phyloP scores from a whole-genome alignment of 1,284 basidiomycete species.

The Athelia sp. region DNA sequence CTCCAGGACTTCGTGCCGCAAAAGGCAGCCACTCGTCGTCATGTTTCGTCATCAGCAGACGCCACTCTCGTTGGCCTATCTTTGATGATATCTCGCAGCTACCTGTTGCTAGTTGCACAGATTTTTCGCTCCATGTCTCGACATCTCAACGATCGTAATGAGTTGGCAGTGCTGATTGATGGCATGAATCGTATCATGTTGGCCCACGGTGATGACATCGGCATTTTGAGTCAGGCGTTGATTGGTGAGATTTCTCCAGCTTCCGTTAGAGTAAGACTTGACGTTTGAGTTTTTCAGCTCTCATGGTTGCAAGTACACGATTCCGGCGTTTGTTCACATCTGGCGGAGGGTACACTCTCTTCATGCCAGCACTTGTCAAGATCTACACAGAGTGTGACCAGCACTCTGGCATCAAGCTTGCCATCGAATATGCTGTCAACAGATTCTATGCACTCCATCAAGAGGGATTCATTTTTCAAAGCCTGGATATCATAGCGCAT shows the following conservation, averaged over 20 bases:
- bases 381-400: slow-evolving; percentile 57
- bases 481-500: slow-evolving; percentile 58
- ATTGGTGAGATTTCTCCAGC: slow-evolving; percentile 44
- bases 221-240: slow-evolving; percentile 66
- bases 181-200: slow-evolving; percentile 66
- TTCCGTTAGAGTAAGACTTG: slow-evolving; percentile 9
- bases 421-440: slow-evolving; percentile 69
- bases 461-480: slow-evolving; percentile 75
- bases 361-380: slow-evolving; percentile 67
- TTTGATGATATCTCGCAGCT: slow-evolving; percentile 60
- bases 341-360: slow-evolving; percentile 65
- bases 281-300: slow-evolving; percentile 27
- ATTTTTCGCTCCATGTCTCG: slow-evolving; percentile 73
- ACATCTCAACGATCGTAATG: slow-evolving; percentile 71
- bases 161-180: slow-evolving; percentile 64
- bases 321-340: slow-evolving; percentile 72
- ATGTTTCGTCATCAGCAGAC: slow-evolving; percentile 13
- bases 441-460: slow-evolving; percentile 75
- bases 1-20: slow-evolving; percentile 33
- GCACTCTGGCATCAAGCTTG: slow-evolving; percentile 51
- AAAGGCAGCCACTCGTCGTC: slow-evolving; percentile 22
- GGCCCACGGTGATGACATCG: slow-evolving; percentile 64
- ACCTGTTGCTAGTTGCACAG: slow-evolving; percentile 65
- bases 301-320: slow-evolving; percentile 72
- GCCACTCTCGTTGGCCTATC: slow-evolving; percentile 38